A percentile compares a stretch with the other conserved stretches of the same genome.
Evolutionary conservation across 1,139 yeast species (phyloP).

Genomic region (Geotrichum phurueaensis): DNA sequence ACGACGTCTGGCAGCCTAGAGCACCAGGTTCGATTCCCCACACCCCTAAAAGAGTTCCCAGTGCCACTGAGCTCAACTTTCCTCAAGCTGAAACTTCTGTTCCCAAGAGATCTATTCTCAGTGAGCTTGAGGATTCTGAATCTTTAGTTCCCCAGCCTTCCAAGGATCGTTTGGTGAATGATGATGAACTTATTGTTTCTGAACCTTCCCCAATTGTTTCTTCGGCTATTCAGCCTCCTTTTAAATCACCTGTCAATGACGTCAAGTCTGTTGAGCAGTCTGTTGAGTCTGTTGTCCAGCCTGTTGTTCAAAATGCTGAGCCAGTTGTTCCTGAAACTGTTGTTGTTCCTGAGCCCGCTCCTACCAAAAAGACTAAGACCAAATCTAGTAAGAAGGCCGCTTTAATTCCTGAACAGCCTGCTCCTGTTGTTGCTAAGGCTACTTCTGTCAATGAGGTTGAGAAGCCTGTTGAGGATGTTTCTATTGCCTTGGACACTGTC

Average conservation of each 20-base stretch:
- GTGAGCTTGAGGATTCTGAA: conserved; percentile 6
- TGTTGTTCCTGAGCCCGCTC: conserved; percentile 9
- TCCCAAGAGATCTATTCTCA: conserved; percentile 6
- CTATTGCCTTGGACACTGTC: conserved; percentile 14
- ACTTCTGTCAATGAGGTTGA: conserved; percentile 13
- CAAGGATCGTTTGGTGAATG: conserved; percentile 2
- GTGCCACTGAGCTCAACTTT: conserved; percentile 9
- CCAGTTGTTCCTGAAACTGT: not conserved
- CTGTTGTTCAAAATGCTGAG: not conserved
- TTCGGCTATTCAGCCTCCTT: conserved; percentile 17
- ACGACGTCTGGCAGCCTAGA: conserved; percentile 18
- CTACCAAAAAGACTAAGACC: conserved; percentile 10
- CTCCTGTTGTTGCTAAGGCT: conserved; percentile 11
- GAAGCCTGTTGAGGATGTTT: conserved; percentile 14
- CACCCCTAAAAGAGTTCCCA: conserved; percentile 18
- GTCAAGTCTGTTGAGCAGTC: not conserved
- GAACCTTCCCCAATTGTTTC: conserved; percentile 6
- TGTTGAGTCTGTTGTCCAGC: not conserved
- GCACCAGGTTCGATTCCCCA: conserved; percentile 19
- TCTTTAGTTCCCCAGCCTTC: not conserved
- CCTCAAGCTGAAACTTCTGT: not conserved
- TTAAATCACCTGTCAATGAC: conserved; percentile 5
- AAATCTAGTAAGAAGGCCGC: conserved; percentile 13
- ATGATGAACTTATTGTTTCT: conserved; percentile 5
- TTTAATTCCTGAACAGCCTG: conserved; percentile 9